Base-by-base conservation (phyloP, 2,329 filamentous ascomycete species). In the Colletotrichum euphorbiae region DNA sequence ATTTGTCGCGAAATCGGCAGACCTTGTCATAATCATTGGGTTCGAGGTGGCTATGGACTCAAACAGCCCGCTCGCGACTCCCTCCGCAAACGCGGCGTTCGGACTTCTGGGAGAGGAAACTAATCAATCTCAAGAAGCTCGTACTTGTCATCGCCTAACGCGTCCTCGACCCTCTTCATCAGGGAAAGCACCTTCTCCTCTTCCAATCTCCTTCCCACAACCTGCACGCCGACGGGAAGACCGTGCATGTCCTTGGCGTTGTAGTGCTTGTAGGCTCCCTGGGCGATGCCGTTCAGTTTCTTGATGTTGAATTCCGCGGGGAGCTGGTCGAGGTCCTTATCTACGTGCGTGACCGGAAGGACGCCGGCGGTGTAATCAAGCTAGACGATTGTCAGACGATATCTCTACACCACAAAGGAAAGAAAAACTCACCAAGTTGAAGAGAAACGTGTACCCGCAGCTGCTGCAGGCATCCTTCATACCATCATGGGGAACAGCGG, bases 401-500 rank as follows among this genome's bases (percentile, higher is more conserved):
- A n/a, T 7, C 4, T 4, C 5, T n/a, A n/a, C 21, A 11, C 4
- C 11, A 13, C 73, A 58, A 70, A 69, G 42, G 63, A 69, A 6
- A 21, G 24, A 51, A 24, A 19, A 12, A 81, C 88, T 79, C 81
- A 92, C 90, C 74, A 98, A 72, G 74, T 98, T 98, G 82, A 96
- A 98, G 63, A 97, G 80, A 77, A 98, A 97, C 0, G 94, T 98
- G 76, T 98, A 98, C 1, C 93, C 94, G 74, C 94, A 98, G 72
- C 90, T 93, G 70, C 91, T 92, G 50, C 96, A 89, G 3, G 93
- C 93, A 73, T 95, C 90, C 72, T 89, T 88, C 93, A 97, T 98
- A 0, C 89, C 94, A 52, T 90, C 88, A 76, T 97, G 94, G 1
- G 94, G 94, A 3, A 97, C 88, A 0, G 94, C 94, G 1, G 94